These are phyloP conservation scores for Alisma plantagoaquatica DNA, from an alignment of 106 monocot genomes.

Conservation along the genomic window DNA sequence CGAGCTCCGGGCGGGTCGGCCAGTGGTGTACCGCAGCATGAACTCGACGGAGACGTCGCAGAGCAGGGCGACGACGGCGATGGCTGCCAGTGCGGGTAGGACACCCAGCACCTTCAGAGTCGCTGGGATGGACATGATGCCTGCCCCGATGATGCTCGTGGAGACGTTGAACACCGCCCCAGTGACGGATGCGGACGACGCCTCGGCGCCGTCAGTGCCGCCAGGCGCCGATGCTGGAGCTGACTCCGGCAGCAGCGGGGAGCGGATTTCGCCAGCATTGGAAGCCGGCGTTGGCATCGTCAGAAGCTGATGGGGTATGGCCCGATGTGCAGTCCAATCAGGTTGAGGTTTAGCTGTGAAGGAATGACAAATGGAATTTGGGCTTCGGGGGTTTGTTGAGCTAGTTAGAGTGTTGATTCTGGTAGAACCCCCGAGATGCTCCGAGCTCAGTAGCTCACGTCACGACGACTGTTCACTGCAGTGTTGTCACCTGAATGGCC, in stretches of 20 bases:
- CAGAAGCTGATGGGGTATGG: too few relatives aligned
- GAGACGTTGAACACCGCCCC: conserved; percentile 17
- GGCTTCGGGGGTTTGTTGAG: too few relatives aligned
- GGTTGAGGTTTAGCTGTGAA: too few relatives aligned
- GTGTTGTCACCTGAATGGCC: too few relatives aligned
- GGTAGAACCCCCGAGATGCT: too few relatives aligned
- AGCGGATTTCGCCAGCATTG: neutral
- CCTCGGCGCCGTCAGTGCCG: neutral
- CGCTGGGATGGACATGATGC: conserved; percentile 20
- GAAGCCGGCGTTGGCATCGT: too few relatives aligned
- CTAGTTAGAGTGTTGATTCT: too few relatives aligned
- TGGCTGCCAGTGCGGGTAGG: neutral
- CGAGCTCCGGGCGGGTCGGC: neutral
- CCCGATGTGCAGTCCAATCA: too few relatives aligned
- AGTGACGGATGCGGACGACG: conserved; percentile 7
- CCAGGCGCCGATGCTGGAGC: neutral
- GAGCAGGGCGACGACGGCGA: conserved; percentile 7
- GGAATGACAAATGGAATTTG: too few relatives aligned
- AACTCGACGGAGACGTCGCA: conserved; percentile 11
- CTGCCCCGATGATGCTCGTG: conserved; percentile 18
- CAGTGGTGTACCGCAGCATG: conserved; percentile 4
- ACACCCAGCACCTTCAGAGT: conserved; percentile 13
- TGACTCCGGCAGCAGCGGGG: neutral
- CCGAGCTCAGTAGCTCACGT: too few relatives aligned
- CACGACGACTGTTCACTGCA: too few relatives aligned